Percentiles rank a stretch among this genome's conserved stretches.
phyloP scores from a whole-genome alignment of 352 stramenopile species.

The Plasmopara halstedii region DNA sequence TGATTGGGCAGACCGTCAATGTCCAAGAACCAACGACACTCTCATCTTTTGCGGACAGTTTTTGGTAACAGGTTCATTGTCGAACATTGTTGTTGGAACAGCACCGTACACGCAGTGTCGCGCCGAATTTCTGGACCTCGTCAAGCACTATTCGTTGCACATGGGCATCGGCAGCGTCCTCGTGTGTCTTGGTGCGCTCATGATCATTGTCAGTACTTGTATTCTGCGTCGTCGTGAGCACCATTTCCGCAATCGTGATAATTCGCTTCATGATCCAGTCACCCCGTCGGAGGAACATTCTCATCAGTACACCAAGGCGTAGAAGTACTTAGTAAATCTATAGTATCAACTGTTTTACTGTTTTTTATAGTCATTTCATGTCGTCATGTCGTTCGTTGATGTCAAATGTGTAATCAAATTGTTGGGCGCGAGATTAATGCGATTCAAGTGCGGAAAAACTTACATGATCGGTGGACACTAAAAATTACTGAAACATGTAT shows the following conservation, averaged over 20 bases:
- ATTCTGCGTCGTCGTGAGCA: constrained; percentile 29
- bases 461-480: too few relatives aligned
- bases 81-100: constrained; percentile 25
- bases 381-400: too few relatives aligned
- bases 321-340: constrained; percentile 4
- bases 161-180: constrained; percentile 33
- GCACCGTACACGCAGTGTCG: constrained; percentile 46
- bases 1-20: constrained; percentile 75
- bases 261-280: constrained; percentile 9
- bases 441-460: too few relatives aligned
- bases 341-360: constrained; percentile 14
- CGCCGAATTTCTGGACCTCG: constrained; percentile 35
- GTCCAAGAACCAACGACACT: constrained; percentile 42
- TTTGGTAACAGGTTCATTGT: constrained; percentile 22
- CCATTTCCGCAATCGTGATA: constrained; percentile 4
- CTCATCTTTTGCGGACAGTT: constrained; percentile 59
- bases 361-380: too few relatives aligned
- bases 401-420: too few relatives aligned
- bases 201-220: constrained; percentile 40
- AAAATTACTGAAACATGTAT: too few relatives aligned
- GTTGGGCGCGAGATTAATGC: too few relatives aligned
- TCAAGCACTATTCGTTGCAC: constrained; percentile 30
- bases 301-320: constrained; percentile 24
- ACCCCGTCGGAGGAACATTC: constrained; percentile 15
- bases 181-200: constrained; percentile 28